Conservation (phyloP, 331 rosid species). For the Acacia concinna region DNA sequence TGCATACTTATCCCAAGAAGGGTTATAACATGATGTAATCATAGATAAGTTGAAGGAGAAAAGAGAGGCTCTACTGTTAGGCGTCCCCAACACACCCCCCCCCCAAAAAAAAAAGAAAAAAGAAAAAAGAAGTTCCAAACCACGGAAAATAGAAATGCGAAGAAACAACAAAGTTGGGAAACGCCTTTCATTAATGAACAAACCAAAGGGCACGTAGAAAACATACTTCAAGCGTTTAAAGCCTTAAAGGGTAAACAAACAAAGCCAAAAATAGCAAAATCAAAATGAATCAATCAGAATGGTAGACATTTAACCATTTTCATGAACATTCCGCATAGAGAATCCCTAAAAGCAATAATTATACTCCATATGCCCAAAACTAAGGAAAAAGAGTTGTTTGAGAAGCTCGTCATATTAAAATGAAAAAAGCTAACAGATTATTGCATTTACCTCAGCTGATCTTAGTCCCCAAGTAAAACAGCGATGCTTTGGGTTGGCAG, state of each 20-base stretch:
- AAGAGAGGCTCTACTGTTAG: background rate
- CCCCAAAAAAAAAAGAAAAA: background rate
- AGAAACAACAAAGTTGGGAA: background rate
- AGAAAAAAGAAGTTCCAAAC: background rate
- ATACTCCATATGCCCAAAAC: background rate
- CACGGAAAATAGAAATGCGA: background rate
- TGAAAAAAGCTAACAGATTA: background rate
- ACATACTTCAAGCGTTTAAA: background rate
- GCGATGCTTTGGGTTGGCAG: conserved; percentile 70
- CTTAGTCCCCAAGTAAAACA: conserved; percentile 78
- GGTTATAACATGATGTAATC: background rate
- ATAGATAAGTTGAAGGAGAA: background rate
- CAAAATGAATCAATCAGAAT: background rate
- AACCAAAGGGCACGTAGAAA: background rate
- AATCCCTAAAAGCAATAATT: background rate
- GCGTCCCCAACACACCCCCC: background rate
- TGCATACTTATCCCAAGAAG: background rate
- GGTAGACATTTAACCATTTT: background rate
- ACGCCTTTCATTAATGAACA: background rate
- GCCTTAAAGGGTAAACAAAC: background rate
- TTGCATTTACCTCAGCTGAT: conserved; percentile 55
- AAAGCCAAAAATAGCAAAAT: background rate
- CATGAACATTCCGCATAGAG: background rate
- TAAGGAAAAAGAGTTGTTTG: background rate
- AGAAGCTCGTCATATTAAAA: background rate